These are phyloP conservation scores for Pseudocercospora macadamiae DNA, from an alignment of 2,329 filamentous ascomycete species.

Conservation along the genomic window DNA sequence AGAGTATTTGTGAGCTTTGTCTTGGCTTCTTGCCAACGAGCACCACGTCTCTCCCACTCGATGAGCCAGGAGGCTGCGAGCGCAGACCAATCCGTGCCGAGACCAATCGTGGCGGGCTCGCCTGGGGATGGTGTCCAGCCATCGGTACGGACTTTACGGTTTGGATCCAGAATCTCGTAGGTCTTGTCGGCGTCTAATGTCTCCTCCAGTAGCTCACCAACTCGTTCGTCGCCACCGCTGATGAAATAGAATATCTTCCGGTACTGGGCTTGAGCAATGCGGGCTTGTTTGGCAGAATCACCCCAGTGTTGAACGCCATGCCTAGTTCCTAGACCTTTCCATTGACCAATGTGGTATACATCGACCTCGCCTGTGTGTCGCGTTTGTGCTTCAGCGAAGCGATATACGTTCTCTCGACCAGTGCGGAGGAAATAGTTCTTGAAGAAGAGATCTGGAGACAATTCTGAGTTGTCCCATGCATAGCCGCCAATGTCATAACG, in stretches of 20 bases:
- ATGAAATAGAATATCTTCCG: constrained; percentile 62
- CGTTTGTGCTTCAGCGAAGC: constrained; percentile 61
- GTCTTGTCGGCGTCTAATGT: constrained; percentile 57
- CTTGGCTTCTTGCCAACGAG: constrained; percentile 57
- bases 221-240: constrained; percentile 59
- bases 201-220: constrained; percentile 58
- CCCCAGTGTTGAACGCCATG: constrained; percentile 66
- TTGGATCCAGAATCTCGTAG: constrained; percentile 58
- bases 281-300: constrained; percentile 64
- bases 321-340: constrained; percentile 63
- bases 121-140: constrained; percentile 51
- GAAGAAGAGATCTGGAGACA: constrained; percentile 65
- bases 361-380: constrained; percentile 65
- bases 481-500: constrained; percentile 66
- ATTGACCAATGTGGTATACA: constrained; percentile 62
- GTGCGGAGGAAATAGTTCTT: constrained; percentile 66
- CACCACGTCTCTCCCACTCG: constrained; percentile 62
- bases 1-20: constrained; percentile 55
- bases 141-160: constrained; percentile 61
- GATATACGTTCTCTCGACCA: constrained; percentile 59
- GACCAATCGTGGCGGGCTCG: constrained; percentile 52
- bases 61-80: constrained; percentile 62
- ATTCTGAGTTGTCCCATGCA: constrained; percentile 67
- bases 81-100: constrained; percentile 64
- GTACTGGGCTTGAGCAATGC: constrained; percentile 62